Percentiles rank a stretch among this genome's conserved stretches.
Conservation (phyloP, 2,329 filamentous ascomycete species). For the Emericellopsis cladophorae region DNA sequence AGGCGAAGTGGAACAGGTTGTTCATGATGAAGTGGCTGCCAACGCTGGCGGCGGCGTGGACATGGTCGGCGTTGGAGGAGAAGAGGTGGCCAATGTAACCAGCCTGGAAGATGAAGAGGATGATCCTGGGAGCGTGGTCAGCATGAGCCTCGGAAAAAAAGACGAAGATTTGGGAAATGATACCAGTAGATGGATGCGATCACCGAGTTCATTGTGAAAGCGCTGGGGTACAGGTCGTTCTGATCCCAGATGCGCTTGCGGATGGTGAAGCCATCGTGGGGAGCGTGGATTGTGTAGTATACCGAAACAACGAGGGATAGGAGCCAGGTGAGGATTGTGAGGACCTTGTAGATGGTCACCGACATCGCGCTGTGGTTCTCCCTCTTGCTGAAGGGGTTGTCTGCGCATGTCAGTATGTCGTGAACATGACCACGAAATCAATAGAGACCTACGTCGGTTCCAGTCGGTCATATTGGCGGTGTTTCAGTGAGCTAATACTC, state of each 20-base stretch:
- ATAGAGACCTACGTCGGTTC: background rate
- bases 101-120: conserved; percentile 63
- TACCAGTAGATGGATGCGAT: conserved; percentile 67
- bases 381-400: conserved; percentile 65
- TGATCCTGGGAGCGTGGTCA: conserved; percentile 35
- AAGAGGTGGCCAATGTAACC: conserved; percentile 70
- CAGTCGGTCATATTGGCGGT: background rate
- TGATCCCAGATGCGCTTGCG: conserved; percentile 63
- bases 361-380: conserved; percentile 49
- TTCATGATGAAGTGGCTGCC: conserved; percentile 76
- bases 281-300: conserved; percentile 58
- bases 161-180: too few species aligned
- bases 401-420: conserved; percentile 20
- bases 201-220: conserved; percentile 60
- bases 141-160: too few species aligned
- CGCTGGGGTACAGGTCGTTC: conserved; percentile 53
- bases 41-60: conserved; percentile 61
- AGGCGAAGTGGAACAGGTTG: conserved; percentile 73
- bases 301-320: conserved; percentile 59
- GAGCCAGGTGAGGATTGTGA: conserved; percentile 63
- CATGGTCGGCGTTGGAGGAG: conserved; percentile 46
- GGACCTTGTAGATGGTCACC: conserved; percentile 61
- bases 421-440: background rate
- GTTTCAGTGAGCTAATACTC: background rate
- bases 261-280: conserved; percentile 46